These are phyloP conservation scores for Alloascoidea africana DNA, from an alignment of 805 yeast genomes.

Conservation along the genomic window DNA sequence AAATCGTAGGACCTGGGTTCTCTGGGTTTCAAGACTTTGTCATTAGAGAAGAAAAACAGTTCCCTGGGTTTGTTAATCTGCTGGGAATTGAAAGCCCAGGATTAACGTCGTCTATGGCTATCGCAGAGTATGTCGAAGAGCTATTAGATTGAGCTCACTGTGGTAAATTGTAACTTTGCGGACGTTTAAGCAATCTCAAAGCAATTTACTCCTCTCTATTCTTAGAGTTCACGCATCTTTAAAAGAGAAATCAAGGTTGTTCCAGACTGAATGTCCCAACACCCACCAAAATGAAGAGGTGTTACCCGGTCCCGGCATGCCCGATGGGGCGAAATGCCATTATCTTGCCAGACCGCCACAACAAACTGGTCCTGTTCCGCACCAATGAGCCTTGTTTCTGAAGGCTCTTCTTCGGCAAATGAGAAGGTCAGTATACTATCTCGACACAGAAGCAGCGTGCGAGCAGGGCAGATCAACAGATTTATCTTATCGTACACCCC, in stretches of 20 bases:
- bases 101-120: conserved; percentile 68
- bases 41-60: conserved; percentile 53
- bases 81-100: conserved; percentile 90
- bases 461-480: conserved; percentile 47
- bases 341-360: too few relatives aligned
- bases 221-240: background rate
- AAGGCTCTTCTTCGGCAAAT: too few relatives aligned
- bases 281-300: too few relatives aligned
- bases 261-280: too few relatives aligned
- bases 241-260: too few relatives aligned
- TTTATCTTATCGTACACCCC: conserved; percentile 40
- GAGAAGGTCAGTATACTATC: background rate
- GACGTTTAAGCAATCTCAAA: too few relatives aligned
- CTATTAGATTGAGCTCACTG: conserved; percentile 8
- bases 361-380: too few relatives aligned
- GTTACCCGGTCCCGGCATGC: too few relatives aligned
- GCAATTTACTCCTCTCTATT: conserved; percentile 7
- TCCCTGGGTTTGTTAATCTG: conserved; percentile 66
- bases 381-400: too few relatives aligned
- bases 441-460: conserved; percentile 15
- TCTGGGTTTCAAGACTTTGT: conserved; percentile 54
- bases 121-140: conserved; percentile 51
- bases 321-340: too few relatives aligned
- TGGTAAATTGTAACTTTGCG: too few relatives aligned
- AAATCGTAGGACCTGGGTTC: conserved; percentile 31